Evolutionary conservation across 352 stramenopile genomes (phyloP).

Genomic region (Globisporangium sylvaticum): DNA sequence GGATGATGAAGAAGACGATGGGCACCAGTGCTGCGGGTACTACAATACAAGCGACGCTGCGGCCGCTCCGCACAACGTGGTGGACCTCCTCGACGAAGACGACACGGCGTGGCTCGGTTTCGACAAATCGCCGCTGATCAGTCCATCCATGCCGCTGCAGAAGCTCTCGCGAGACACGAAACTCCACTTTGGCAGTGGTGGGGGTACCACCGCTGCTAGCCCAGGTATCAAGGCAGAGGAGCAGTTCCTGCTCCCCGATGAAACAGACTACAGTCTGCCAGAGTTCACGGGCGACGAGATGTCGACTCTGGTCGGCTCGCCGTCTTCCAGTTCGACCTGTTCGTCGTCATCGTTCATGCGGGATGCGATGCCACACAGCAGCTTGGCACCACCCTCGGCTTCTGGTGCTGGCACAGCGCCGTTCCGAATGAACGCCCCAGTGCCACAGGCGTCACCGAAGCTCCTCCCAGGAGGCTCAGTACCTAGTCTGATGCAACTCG

Average conservation of each 20-base stretch:
- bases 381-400: background rate
- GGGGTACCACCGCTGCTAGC: background rate
- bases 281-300: conserved; percentile 44
- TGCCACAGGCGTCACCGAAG: background rate
- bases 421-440: background rate
- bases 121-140: conserved; percentile 20
- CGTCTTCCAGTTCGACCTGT: conserved; percentile 28
- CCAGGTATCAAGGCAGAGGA: conserved; percentile 13
- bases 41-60: background rate
- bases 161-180: background rate
- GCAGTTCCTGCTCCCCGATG: conserved; percentile 27
- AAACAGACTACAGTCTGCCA: conserved; percentile 30
- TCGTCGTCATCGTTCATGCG: conserved; percentile 14
- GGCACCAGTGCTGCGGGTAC: conserved; percentile 8
- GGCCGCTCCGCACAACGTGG: background rate
- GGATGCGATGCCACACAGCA: conserved; percentile 13
- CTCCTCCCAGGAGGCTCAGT: background rate
- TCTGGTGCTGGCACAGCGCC: background rate
- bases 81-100: conserved; percentile 17
- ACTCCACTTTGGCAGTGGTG: background rate
- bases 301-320: conserved; percentile 29
- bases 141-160: conserved; percentile 17
- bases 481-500: background rate
- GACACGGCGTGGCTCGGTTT: conserved; percentile 32
- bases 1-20: conserved; percentile 15